A percentile compares a stretch with the other conserved stretches of the same genome.
Conservation (phyloP, 192 early-diverging fungal species). For the Funneliformis mosseae region DNA sequence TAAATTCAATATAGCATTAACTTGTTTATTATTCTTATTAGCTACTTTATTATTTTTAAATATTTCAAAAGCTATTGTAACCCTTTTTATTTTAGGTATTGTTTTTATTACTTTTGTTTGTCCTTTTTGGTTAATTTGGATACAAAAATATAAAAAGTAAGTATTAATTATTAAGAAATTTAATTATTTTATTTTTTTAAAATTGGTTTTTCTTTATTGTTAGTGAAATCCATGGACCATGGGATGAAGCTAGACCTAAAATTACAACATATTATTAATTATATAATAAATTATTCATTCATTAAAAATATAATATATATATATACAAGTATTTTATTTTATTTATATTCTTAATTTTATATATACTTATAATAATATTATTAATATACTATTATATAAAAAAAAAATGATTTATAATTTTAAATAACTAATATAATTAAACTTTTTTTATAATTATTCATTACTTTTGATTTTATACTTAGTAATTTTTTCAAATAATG, state of each 20-base stretch:
- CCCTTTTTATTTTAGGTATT: slow-evolving; percentile 68
- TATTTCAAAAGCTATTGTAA: slow-evolving; percentile 69
- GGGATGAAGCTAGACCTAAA: slow-evolving; percentile 91
- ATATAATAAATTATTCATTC: too few relatives aligned
- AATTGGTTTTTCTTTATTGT: slow-evolving; percentile 5
- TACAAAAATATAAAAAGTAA: slow-evolving; percentile 97
- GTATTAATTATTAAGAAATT: slow-evolving; percentile 24
- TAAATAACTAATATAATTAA: too few relatives aligned
- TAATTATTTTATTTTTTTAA: neutral
- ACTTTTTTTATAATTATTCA: too few relatives aligned
- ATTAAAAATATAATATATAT: too few relatives aligned
- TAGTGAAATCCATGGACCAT: slow-evolving; percentile 95
- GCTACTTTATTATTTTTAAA: slow-evolving; percentile 66
- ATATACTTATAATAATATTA: too few relatives aligned
- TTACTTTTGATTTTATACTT: too few relatives aligned
- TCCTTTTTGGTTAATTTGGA: slow-evolving; percentile 88
- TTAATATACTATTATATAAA: too few relatives aligned
- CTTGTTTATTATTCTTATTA: slow-evolving; percentile 60
- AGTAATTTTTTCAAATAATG: too few relatives aligned
- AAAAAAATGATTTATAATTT: too few relatives aligned
- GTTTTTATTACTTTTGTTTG: slow-evolving; percentile 84
- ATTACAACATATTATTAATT: slow-evolving; percentile 38
- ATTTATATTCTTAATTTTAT: too few relatives aligned
- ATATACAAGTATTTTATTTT: too few relatives aligned
- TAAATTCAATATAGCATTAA: slow-evolving; percentile 54